Base-by-base conservation (phyloP, 2,329 filamentous ascomycete species). In the Didymella arachidicola region DNA sequence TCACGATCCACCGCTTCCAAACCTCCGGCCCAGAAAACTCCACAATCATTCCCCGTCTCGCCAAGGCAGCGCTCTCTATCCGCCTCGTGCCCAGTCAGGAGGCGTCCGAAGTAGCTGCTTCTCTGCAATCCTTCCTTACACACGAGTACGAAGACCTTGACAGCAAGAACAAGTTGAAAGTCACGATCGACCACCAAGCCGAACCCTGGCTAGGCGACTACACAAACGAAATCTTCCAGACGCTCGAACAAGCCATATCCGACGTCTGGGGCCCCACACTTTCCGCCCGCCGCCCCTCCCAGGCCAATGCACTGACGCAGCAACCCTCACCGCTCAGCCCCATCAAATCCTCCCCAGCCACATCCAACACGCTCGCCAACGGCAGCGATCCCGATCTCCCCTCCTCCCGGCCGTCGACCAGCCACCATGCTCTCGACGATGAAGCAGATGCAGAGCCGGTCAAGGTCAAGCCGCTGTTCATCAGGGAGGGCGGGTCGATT, bases 121-220 rank as follows among this genome's bases (percentile, higher is more conserved):
- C 85, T 0, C 81, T 99, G 5, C 86, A 83, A 0, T 74, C 80
- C 1, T 96, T 90, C 70, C 81, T 97, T 0, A 78, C 87, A 45
- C 80, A 84, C 12, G 86, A 93, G 65, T 99, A 97, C 71, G 82
- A 81, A 1, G 78, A 83, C 16, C 86, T 98, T 1, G 88, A 89
- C 29, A 94, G 92, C 1, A 89, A 91, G 61, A 99, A 99, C 70
- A 84, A 83, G 6, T 82, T 99, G 34, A 89, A 83, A 1, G 86
- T 99, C 38, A 89, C 88, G 29, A 93, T 99, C 64, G 93, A 97
- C 65, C 95, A 97, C 72, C 89, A 91, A 77, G 94, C 95, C 0
- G 95, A 99, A 72, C 93, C 95, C 0, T 99, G 95, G 95, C 86
- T 99, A 0, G 94, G 95, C 14, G 92, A 97, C 68, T 93, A 92